Evolutionary conservation across 140 eudicot species (phyloP), one percentile per base, ranked within the genome.

Genomic region (Ambrosia hybrid): DNA sequence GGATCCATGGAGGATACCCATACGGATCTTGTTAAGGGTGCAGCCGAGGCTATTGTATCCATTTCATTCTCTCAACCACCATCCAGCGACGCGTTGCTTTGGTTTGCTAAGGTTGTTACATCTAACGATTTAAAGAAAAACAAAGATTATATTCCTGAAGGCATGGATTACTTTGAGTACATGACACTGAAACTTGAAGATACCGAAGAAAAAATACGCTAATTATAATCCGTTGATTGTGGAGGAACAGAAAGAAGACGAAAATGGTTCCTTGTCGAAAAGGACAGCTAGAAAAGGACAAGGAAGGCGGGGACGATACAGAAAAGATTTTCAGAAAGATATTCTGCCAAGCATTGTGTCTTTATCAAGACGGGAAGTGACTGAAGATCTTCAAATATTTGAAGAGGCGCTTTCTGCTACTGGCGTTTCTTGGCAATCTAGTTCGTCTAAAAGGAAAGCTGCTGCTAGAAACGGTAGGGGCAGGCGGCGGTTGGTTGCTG

Each of bases 91-190:
- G 16, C 70, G 70, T 87, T 91, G 75, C 49, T 70, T 58, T 88
- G 89, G 96, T 83, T 91, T 49, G 96, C 91, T 0, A 94, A 81
- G 6, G 76, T 91, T 51, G 45, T 86, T 55, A 83, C 83, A 46
- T 86, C 84, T 51, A 43, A 64, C 41, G 33, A 5, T 16, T 61
- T 68, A 12, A 70, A 66, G 34, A 67, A 76, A 78, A 55, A 5
- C 60, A 37, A 75, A 62, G 90, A 84, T 3, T 52, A 78, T 21
- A 33, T 82, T 62, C 90, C 90, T 6, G 80, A 83, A 39, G 85
- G 83, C 6, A 75, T 88, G 86, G 97, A 91, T 86, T 79, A 82
- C 83, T 91, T 91, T 21, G 97, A 91, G 78, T 82, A 74, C 83
- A 86, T 88, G 97, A 86, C 97, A 14, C 36, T 91, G 33, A 84